Base-by-base conservation (phyloP, 2,329 filamentous ascomycete species). In the Cladosporium cucumerinum region DNA sequence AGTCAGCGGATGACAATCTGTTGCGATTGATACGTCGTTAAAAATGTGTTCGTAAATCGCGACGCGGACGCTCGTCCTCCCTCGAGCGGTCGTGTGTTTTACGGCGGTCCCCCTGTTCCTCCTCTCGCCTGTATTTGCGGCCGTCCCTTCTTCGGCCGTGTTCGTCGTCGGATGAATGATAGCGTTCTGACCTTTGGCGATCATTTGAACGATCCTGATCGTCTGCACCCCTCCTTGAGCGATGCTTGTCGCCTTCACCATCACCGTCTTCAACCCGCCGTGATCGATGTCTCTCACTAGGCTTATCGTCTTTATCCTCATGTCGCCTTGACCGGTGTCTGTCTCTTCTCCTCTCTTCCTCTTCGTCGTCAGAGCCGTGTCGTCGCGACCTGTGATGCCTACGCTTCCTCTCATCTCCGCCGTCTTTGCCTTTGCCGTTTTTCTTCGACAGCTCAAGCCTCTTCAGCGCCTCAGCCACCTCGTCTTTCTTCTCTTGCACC, bases 401-500 rank as follows among this genome's bases (percentile, higher is more conserved):
- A 72, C 79, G 67, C 80, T 81, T 72, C 78, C 34, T 52, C 16
- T 59, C 43, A 18, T 55, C 30, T 21, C 83, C 78, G 76, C 66
- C 82, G 79, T 69, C 68, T 28, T 64, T 61, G 11, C 68, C 78
- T 66, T 74, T 75, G 46, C 69, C 82, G 71, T 80, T 84, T 16
- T 84, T 81, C 65, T 82, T 81, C 70, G 73, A 78, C 73, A 78
- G 84, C 54, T 82, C 82, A 60, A 84, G 75, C 70, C 78, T 84
- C 68, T 82, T 82, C 70, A 90, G 78, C 3, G 92, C 93, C 65
- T 86, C 85, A 63, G 90, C 87, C 14, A 97, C 86, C 75, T 97
- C 92, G 75, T 92, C 92, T 78, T 91, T 93, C 84, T 98, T 97
- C 78, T 96, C 90, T 68, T 94, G 86, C 60, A 97, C 87, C 68